Conservation (phyloP, 1,284 basidiomycete species). For the Apiotrichum brassicae region DNA sequence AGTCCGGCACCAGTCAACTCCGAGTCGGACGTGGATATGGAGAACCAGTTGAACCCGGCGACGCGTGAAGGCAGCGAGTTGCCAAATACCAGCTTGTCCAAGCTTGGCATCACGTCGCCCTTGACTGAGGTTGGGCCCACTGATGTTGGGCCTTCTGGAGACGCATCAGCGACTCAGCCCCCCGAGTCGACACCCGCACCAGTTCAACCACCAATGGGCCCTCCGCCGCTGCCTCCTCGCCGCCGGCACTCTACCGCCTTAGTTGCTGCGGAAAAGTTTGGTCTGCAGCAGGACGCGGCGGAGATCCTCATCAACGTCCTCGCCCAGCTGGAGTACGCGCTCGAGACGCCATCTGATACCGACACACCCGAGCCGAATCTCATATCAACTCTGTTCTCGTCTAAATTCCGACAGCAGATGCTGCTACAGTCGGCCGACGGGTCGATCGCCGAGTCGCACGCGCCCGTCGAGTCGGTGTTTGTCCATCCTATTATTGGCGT, state of each 20-base stretch:
- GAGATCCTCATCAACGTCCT: slow-evolving; percentile 99
- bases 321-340: slow-evolving; percentile 92
- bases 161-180: neutral
- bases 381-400: slow-evolving; percentile 76
- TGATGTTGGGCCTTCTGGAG: too few species aligned
- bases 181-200: slow-evolving; percentile 2
- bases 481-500: slow-evolving; percentile 93
- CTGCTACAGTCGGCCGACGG: slow-evolving; percentile 49
- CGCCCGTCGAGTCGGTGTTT: slow-evolving; percentile 78
- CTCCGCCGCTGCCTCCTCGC: slow-evolving; percentile 9
- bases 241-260: slow-evolving; percentile 12
- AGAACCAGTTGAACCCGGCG: neutral
- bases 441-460: slow-evolving; percentile 47
- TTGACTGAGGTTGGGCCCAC: neutral
- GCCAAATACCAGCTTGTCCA: slow-evolving; percentile 2
- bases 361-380: slow-evolving; percentile 54
- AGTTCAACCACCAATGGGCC: neutral
- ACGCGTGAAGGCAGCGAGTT: slow-evolving; percentile 11
- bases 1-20: neutral
- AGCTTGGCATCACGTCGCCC: slow-evolving; percentile 13
- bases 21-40: slow-evolving; percentile 4
- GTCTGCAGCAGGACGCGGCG: slow-evolving; percentile 95
- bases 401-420: slow-evolving; percentile 72
- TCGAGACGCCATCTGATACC: slow-evolving; percentile 55
- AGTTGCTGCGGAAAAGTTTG: slow-evolving; percentile 40